These are phyloP conservation scores for Dothiorella sarmentorum DNA, from an alignment of 2,329 filamentous ascomycete species.

Conservation along the genomic window DNA sequence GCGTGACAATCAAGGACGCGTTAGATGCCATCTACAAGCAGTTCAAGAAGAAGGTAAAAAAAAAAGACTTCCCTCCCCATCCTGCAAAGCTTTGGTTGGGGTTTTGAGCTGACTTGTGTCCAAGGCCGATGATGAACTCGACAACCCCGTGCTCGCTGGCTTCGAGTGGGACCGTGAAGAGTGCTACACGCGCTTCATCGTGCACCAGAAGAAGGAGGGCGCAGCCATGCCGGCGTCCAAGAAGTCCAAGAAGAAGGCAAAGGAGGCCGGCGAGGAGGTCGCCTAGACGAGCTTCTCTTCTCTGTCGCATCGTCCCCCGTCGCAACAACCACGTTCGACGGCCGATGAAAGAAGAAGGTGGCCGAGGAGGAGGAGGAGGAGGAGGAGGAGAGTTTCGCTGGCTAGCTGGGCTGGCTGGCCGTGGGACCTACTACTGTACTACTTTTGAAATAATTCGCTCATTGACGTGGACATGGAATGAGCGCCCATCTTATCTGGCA, in stretches of 20 bases:
- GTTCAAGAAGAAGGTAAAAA: conserved; percentile 97
- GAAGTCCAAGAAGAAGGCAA: conserved; percentile 38
- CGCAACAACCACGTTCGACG: background rate
- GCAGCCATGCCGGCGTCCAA: conserved; percentile 38
- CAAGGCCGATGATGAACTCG: conserved; percentile 87
- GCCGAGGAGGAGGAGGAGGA: background rate
- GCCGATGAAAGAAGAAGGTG: background rate
- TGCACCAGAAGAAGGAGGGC: conserved; percentile 75
- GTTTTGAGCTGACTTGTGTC: background rate
- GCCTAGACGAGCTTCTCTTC: too few species aligned
- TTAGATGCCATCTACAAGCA: conserved; percentile 93
- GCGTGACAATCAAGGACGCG: conserved; percentile 96
- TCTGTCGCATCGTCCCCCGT: background rate
- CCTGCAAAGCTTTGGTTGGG: too few species aligned
- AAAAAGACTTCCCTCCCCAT: conserved; percentile 50
- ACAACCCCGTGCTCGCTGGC: conserved; percentile 80
- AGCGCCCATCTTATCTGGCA: background rate
- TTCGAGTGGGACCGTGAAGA: conserved; percentile 97
- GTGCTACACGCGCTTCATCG: conserved; percentile 81
- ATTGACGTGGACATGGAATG: background rate
- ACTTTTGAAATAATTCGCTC: conserved; percentile 11
- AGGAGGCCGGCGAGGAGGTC: conserved; percentile 29
- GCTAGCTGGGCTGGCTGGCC: conserved; percentile 1
- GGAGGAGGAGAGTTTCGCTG: background rate
- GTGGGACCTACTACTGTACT: background rate